Conservation (phyloP, 2,329 filamentous ascomycete genomes). For the Cladophialophora immunda region DNA sequence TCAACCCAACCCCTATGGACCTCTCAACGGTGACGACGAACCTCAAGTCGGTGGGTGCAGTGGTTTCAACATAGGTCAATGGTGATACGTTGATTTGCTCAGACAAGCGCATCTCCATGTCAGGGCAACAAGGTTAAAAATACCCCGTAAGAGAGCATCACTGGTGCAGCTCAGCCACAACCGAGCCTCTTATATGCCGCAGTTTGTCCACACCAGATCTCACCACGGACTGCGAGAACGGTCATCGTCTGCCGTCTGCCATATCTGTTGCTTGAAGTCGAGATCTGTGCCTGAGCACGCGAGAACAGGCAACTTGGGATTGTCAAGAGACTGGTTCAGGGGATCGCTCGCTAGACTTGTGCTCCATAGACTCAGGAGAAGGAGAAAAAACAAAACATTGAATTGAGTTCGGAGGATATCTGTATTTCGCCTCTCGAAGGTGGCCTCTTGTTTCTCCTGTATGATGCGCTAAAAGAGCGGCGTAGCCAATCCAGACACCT, state of each 20-base stretch:
- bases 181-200: slow-evolving; percentile 20
- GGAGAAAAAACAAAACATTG: slow-evolving; percentile 13
- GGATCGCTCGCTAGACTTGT: neutral
- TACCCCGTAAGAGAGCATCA: slow-evolving; percentile 4
- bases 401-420: slow-evolving; percentile 4
- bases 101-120: slow-evolving; percentile 10
- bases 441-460: slow-evolving; percentile 23
- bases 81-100: neutral
- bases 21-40: neutral
- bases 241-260: neutral
- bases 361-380: slow-evolving; percentile 9
- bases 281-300: neutral
- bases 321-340: neutral
- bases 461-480: slow-evolving; percentile 7
- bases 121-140: slow-evolving; percentile 21
- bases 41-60: neutral
- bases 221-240: neutral
- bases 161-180: slow-evolving; percentile 23
- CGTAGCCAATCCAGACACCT: slow-evolving; percentile 16
- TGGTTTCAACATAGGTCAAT: neutral
- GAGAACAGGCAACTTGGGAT: neutral
- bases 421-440: slow-evolving; percentile 9
- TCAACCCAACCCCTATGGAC: neutral
- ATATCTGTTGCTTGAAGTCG: neutral
- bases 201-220: slow-evolving; percentile 11